Conservation (phyloP, 2,329 filamentous ascomycete genomes). For the Venturia carpophila region DNA sequence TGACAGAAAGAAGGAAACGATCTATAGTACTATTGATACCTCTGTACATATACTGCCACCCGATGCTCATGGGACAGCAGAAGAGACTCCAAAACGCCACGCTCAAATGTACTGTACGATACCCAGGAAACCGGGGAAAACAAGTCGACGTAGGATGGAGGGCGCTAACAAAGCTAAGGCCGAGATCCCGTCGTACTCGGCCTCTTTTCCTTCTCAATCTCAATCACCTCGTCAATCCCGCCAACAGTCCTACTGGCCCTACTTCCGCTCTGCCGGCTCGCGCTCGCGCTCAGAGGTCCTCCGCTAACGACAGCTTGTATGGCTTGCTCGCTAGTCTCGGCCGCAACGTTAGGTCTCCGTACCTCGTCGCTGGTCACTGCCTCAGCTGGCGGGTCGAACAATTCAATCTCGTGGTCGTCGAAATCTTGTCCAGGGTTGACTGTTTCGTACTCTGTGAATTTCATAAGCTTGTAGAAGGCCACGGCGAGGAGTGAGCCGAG, state of each 20-base stretch:
- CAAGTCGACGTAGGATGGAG: too few relatives aligned
- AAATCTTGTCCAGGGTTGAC: constrained; percentile 20
- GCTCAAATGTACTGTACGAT: not conserved
- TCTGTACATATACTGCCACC: not conserved
- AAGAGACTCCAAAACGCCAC: constrained; percentile 4
- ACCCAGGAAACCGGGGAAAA: not conserved
- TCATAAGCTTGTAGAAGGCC: constrained; percentile 19
- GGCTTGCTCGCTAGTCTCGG: constrained; percentile 10
- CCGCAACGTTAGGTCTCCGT: constrained; percentile 15
- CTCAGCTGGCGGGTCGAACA: constrained; percentile 15
- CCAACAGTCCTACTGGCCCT: not conserved
- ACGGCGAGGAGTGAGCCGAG: constrained; percentile 17
- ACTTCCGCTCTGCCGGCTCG: constrained; percentile 22
- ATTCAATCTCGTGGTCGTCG: constrained; percentile 17
- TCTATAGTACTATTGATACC: not conserved
- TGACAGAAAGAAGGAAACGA: not conserved
- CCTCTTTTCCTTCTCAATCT: constrained; percentile 3
- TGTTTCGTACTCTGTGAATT: constrained; percentile 18
- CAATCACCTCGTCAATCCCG: not conserved
- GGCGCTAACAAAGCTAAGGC: not conserved
- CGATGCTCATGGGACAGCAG: not conserved
- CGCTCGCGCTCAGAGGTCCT: not conserved
- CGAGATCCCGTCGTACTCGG: not conserved
- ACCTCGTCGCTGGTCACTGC: constrained; percentile 15
- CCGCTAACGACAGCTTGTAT: not conserved